These are phyloP conservation scores for Fusarium sp. DNA, from an alignment of 2,329 filamentous ascomycete genomes.

Conservation along the genomic window DNA sequence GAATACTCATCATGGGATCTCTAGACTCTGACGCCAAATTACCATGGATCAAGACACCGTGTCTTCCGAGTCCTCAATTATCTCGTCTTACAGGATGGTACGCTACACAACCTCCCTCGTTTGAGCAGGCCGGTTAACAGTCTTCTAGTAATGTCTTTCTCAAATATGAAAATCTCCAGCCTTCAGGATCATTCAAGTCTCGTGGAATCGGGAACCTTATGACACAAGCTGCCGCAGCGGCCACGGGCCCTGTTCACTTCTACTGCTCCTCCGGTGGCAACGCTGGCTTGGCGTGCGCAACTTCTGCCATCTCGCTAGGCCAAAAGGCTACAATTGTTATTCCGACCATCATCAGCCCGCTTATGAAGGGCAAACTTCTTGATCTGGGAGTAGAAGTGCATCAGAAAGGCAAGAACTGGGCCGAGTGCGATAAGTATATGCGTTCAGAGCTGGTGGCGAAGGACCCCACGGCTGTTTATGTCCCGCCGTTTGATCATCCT, in stretches of 20 bases:
- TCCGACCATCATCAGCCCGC: conserved; percentile 70
- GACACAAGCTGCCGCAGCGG: conserved; percentile 51
- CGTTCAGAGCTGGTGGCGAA: conserved; percentile 65
- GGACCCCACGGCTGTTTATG: conserved; percentile 69
- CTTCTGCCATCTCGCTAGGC: conserved; percentile 72
- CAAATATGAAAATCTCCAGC: conserved; percentile 87
- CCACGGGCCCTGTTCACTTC: conserved; percentile 68
- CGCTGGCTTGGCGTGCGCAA: conserved; percentile 83
- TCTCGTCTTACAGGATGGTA: conserved; percentile 79
- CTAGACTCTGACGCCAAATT: conserved; percentile 52
- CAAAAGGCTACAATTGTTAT: conserved; percentile 81
- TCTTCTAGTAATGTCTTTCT: conserved; percentile 75
- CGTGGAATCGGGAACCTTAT: conserved; percentile 80
- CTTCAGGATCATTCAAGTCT: conserved; percentile 88
- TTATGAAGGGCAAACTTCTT: conserved; percentile 78
- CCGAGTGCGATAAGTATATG: conserved; percentile 75
- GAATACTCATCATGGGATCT: conserved; percentile 53
- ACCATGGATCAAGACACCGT: conserved; percentile 78
- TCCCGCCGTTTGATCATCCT: conserved; percentile 76
- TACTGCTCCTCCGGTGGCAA: conserved; percentile 86
- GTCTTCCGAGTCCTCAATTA: conserved; percentile 73
- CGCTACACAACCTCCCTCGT: conserved; percentile 39
- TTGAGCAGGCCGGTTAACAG: conserved; percentile 20
- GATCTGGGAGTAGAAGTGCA: conserved; percentile 76
- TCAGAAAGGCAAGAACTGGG: conserved; percentile 74